Conservation (phyloP, 768 basidiomycete species). For the Tricholoma terreum region DNA sequence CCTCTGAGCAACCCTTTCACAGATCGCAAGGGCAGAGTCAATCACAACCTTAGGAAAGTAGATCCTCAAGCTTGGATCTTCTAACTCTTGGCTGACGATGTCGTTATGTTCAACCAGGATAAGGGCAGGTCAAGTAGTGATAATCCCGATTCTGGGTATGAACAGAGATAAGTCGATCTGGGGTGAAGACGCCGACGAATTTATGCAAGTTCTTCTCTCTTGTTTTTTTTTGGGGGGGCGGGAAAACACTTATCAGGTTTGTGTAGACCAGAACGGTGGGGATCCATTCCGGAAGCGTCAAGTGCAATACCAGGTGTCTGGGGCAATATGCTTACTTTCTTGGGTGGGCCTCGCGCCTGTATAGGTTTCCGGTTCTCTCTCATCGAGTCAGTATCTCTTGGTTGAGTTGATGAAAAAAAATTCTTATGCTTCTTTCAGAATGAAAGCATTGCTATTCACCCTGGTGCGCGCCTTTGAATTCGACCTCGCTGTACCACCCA, state of each 20-base stretch:
- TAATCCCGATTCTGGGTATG: conserved; percentile 46
- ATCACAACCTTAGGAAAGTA: conserved; percentile 37
- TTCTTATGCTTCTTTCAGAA: conserved; percentile 14
- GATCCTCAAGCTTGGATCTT: not conserved
- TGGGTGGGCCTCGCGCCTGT: conserved; percentile 63
- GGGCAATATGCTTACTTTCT: conserved; percentile 58
- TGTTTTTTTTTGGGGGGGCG: no score
- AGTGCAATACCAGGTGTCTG: conserved; percentile 54
- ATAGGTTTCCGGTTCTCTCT: conserved; percentile 67
- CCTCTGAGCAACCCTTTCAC: conserved; percentile 46
- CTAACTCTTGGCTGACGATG: no score
- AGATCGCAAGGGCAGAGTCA: conserved; percentile 38
- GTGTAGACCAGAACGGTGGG: conserved; percentile 67
- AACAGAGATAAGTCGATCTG: conserved; percentile 53
- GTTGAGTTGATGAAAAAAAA: not conserved
- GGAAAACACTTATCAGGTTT: no score
- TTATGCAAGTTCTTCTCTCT: conserved; percentile 43
- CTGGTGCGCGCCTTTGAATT: conserved; percentile 53
- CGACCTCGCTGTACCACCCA: conserved; percentile 47
- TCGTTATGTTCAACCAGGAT: conserved; percentile 24
- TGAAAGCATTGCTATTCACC: conserved; percentile 42
- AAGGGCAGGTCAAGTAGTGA: conserved; percentile 42
- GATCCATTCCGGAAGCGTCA: conserved; percentile 40
- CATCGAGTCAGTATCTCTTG: conserved; percentile 34
- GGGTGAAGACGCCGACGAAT: conserved; percentile 63